Evolutionary conservation across 306 rosid genomes (phyloP).

Genomic region (Vigna reflexopilosa): DNA sequence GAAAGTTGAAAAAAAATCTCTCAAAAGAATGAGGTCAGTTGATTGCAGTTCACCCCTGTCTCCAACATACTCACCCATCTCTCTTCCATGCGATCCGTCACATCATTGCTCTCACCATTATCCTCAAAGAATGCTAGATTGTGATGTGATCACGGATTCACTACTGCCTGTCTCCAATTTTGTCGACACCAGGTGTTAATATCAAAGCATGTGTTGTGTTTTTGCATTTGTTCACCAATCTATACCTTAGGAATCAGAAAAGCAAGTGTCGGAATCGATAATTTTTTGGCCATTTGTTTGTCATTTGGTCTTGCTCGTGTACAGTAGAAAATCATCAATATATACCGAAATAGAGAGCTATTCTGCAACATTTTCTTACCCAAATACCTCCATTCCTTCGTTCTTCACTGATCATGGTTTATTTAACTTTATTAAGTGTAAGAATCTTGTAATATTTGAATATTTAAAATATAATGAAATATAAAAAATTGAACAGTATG

Average conservation of each 20-base stretch:
- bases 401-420: too few relatives aligned
- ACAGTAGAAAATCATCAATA: conserved; percentile 31
- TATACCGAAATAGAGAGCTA: background rate
- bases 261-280: conserved; percentile 20
- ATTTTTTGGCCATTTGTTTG: conserved; percentile 20
- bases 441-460: too few relatives aligned
- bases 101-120: conserved; percentile 35
- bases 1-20: conserved; percentile 49
- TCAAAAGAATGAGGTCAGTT: conserved; percentile 53
- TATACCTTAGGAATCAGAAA: conserved; percentile 28
- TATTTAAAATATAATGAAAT: too few relatives aligned
- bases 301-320: conserved; percentile 26
- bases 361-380: background rate
- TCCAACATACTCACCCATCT: conserved; percentile 38
- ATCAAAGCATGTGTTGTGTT: conserved; percentile 4
- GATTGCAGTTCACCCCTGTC: conserved; percentile 43
- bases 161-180: conserved; percentile 37
- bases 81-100: conserved; percentile 53
- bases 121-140: conserved; percentile 66
- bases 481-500: too few relatives aligned
- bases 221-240: conserved; percentile 20
- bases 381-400: background rate
- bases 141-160: conserved; percentile 37
- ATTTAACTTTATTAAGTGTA: too few relatives aligned
- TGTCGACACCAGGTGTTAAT: conserved; percentile 40